Evolutionary conservation across 805 yeast genomes (phyloP).

Genomic region (Hanseniaspora clermontiae): DNA sequence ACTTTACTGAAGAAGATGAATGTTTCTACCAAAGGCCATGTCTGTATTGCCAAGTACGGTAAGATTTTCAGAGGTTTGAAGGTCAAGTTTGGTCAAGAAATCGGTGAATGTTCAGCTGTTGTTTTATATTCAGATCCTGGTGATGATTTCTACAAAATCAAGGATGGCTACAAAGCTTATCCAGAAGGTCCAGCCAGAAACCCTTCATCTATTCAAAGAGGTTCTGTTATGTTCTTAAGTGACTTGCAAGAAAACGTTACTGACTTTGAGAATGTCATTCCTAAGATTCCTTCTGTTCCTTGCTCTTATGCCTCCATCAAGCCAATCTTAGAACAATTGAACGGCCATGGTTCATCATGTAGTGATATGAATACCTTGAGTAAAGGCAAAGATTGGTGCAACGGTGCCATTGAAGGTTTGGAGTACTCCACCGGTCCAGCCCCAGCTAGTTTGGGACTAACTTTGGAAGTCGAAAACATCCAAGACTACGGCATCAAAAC

Average conservation of each 20-base stretch:
- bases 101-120: conserved; percentile 50
- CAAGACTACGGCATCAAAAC: conserved; percentile 53
- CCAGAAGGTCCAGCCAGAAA: conserved; percentile 70
- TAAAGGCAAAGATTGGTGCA: conserved; percentile 25
- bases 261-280: conserved; percentile 41
- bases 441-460: conserved; percentile 21
- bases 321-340: conserved; percentile 47
- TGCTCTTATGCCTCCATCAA: conserved; percentile 49
- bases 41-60: conserved; percentile 60
- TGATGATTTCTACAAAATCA: conserved; percentile 43
- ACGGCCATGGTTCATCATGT: conserved; percentile 40
- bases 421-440: conserved; percentile 45
- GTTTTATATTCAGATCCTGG: conserved; percentile 58
- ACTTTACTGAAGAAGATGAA: conserved; percentile 35
- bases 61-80: conserved; percentile 57
- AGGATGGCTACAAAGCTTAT: conserved; percentile 50
- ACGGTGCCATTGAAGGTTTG: conserved; percentile 33
- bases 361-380: conserved; percentile 30
- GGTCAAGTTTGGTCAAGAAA: conserved; percentile 62
- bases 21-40: conserved; percentile 42
- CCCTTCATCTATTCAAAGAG: conserved; percentile 65
- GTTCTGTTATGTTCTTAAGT: conserved; percentile 54
- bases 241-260: conserved; percentile 40
- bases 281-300: conserved; percentile 60
- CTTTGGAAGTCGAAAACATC: conserved; percentile 44